Evolutionary conservation across 306 rosid species (phyloP), one percentile per base, ranked within the genome.

Genomic region (Lupinus albus): DNA sequence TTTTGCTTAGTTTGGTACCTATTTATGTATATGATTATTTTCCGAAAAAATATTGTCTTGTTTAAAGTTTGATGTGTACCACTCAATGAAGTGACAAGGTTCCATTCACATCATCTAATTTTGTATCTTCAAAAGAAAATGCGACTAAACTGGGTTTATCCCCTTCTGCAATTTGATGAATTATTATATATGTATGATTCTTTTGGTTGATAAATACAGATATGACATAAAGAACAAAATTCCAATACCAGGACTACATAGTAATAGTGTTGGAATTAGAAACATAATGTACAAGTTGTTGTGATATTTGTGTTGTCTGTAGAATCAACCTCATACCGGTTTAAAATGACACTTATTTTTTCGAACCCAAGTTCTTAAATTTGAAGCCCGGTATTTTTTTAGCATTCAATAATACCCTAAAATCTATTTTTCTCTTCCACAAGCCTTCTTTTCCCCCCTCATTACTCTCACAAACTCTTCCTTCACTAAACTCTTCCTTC

Each of bases 11-110:
- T 65, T 58, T 70, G 67, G 25, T 55, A 69, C 38, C n/a, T n/a
- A n/a, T n/a, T n/a, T n/a, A 39, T 46, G 32, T 32, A 55, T 32
- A 55, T 38, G 50, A 73, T 79, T 68, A 39, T 68, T 78, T 54
- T 14, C 52, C 47, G 32, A 33, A 72, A 41, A 50, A 5, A 3
- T 64, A 14, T 51, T 7, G 28, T 1, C 49, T 48, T 8, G 14
- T 25, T 64, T 39, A 4, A 46, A 52, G 28, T 42, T 60, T 35
- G 3, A 6, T n/a, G 36, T 14, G 15, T 38, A 16, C 36, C 41
- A 28, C 32, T 69, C 13, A 2, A 21, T 21, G 10, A 17, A 10
- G 15, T 48, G 50, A 71, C 15, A 8, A 59, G 36, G 25, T 59
- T 3, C 17, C 12, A 16, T 41, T 11, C 4, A 49, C 21, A 3